Evolutionary conservation across 1,284 basidiomycete genomes (phyloP).

Genomic region (Moesziomyces aphidis): DNA sequence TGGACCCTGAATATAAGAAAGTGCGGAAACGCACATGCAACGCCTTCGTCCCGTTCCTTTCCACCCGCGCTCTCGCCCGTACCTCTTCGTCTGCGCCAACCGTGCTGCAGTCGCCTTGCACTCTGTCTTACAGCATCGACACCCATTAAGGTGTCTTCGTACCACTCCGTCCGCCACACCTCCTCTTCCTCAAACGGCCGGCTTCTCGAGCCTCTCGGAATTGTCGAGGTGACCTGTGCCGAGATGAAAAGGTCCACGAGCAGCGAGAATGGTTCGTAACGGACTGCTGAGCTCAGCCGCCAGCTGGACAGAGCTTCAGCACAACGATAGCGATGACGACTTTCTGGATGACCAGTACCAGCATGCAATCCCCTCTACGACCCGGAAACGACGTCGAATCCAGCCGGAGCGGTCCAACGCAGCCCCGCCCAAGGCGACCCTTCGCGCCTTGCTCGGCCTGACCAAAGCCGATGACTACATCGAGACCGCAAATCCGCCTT

Average conservation of each 20-base stretch:
- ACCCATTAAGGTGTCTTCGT: no score
- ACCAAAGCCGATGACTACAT: slow-evolving; percentile 39
- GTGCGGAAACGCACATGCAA: no score
- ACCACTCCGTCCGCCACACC: no score
- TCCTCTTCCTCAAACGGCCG: no score
- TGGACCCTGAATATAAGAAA: slow-evolving; percentile 2
- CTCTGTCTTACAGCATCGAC: no score
- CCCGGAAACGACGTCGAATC: slow-evolving; percentile 16
- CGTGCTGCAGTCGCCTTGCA: no score
- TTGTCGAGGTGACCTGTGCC: background rate
- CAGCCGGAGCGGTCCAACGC: background rate
- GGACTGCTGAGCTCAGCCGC: background rate
- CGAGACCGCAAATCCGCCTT: slow-evolving; percentile 10
- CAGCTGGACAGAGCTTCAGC: slow-evolving; percentile 1
- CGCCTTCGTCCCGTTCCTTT: no score
- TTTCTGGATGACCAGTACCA: background rate
- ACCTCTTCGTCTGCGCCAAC: no score
- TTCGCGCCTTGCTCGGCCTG: slow-evolving; percentile 34
- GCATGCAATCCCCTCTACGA: background rate
- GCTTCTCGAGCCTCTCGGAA: no score
- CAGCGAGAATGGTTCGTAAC: slow-evolving; percentile 15
- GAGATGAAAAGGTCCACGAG: background rate
- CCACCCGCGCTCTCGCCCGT: no score
- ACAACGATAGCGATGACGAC: slow-evolving; percentile 22
- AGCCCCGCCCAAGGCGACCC: background rate